phyloP scores from a whole-genome alignment of 2,329 filamentous ascomycete genomes.

The Aureobasidium subglaciale region DNA sequence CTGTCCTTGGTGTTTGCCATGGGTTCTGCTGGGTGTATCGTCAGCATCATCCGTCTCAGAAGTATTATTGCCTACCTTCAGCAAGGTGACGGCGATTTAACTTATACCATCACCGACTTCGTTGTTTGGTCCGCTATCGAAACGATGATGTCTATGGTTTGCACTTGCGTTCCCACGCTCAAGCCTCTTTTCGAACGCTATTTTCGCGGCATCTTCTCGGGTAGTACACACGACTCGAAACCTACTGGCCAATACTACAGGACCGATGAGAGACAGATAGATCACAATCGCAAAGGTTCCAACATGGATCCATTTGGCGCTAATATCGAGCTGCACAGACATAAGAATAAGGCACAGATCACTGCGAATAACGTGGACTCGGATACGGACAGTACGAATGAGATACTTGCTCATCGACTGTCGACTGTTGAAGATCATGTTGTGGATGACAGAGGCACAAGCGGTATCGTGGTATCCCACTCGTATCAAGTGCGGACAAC shows the following conservation, averaged over 20 bases:
- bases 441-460: not conserved
- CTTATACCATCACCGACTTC: not conserved
- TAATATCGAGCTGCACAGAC: not conserved
- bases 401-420: not conserved
- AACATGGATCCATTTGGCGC: not conserved
- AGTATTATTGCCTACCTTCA: slow-evolving; percentile 13
- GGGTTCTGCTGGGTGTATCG: slow-evolving; percentile 12
- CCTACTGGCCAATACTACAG: slow-evolving; percentile 1
- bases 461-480: not conserved
- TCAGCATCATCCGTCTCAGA: slow-evolving; percentile 15
- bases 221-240: not conserved
- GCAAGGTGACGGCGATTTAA: slow-evolving; percentile 6
- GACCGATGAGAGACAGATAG: not conserved
- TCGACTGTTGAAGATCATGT: not conserved
- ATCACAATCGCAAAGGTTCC: not conserved
- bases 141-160: slow-evolving; percentile 7
- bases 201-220: not conserved
- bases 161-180: slow-evolving; percentile 6
- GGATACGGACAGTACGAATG: slow-evolving; percentile 5
- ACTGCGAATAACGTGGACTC: slow-evolving; percentile 11
- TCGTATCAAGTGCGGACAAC: slow-evolving; percentile 4
- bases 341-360: slow-evolving; percentile 5
- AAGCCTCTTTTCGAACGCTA: not conserved
- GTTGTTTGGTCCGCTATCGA: slow-evolving; percentile 9
- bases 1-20: slow-evolving; percentile 7